A percentile compares a stretch with the other conserved stretches of the same genome.
phyloP scores from a whole-genome alignment of 768 basidiomycete genomes.

The Lentinula aciculospora region DNA sequence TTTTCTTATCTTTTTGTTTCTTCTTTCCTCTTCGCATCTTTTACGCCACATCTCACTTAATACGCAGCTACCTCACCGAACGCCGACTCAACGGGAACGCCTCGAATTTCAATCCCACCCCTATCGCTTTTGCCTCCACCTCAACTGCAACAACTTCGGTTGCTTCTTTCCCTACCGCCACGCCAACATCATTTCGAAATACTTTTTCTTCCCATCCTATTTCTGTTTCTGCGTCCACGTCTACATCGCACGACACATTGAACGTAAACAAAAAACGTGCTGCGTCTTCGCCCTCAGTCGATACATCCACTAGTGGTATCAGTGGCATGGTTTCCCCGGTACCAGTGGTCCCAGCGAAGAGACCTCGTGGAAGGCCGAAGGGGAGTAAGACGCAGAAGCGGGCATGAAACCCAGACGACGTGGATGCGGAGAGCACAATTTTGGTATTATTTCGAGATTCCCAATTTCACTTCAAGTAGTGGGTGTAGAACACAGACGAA shows the following conservation, averaged over 20 bases:
- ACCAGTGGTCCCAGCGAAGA: constrained; percentile 29
- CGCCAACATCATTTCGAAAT: neutral
- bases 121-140: constrained; percentile 18
- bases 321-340: constrained; percentile 18
- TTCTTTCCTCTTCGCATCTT: constrained; percentile 13
- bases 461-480: too few species aligned
- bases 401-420: too few species aligned
- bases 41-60: neutral
- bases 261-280: constrained; percentile 19
- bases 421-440: too few species aligned
- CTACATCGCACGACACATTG: constrained; percentile 13
- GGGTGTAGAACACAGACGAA: too few species aligned
- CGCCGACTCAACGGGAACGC: constrained; percentile 49
- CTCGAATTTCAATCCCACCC: constrained; percentile 9
- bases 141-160: constrained; percentile 7
- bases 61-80: constrained; percentile 54
- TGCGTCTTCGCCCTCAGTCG: constrained; percentile 22
- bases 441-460: too few species aligned
- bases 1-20: constrained; percentile 9
- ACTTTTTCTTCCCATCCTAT: neutral
- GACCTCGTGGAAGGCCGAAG: constrained; percentile 62
- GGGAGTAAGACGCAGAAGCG: constrained; percentile 35
- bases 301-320: constrained; percentile 14
- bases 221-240: neutral
- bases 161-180: constrained; percentile 9